Evolutionary conservation across 2,329 filamentous ascomycete genomes (phyloP), one percentile per base, ranked within the genome.

Genomic region (Beauveria asiatica): DNA sequence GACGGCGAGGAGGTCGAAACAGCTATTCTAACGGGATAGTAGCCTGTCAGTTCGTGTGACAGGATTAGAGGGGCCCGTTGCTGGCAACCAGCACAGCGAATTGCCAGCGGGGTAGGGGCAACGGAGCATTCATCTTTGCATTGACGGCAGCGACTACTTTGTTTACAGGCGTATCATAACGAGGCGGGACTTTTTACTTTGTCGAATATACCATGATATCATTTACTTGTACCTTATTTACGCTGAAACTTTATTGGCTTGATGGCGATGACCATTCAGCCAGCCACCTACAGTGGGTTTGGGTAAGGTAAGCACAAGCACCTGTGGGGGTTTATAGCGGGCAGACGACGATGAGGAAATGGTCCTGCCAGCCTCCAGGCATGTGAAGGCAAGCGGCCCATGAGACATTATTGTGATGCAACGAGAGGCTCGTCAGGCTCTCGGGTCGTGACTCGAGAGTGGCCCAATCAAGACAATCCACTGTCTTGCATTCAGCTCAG

Each of bases 141-240:
- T 59, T 59, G 27, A 51, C 57, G 44, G 25, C 41, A 46, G 57
- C 57, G 57, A 59, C 49, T 51, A 16, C 10, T 59, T 46, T 39
- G 52, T 19, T 33, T 48, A 57, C 46, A 21, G n/a, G 30, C 21
- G 41, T 37, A 59, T 59, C 39, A 46, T 27, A n/a, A 48, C 16
- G 30, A 59, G 27, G 10, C 23, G 16, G 21, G 33, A 10, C 16
- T 21, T 19, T 45, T 42, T 39, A 33, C 23, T 30, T 30, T 44
- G 25, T 44, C 13, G 23, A 51, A 57, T 49, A 48, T 25, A 57
- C 17, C 42, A 56, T 23, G 27, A 17, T 37, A 1, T 56, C 5
- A 21, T 55, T 5, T 55, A 19, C 23, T 8, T 23, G 1, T 49
- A 9, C 9, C 23, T 44, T 17, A 2, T 54, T 54, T 44, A 3